phyloP scores from a whole-genome alignment of 306 rosid genomes.

The Leucaena leucocephala region DNA sequence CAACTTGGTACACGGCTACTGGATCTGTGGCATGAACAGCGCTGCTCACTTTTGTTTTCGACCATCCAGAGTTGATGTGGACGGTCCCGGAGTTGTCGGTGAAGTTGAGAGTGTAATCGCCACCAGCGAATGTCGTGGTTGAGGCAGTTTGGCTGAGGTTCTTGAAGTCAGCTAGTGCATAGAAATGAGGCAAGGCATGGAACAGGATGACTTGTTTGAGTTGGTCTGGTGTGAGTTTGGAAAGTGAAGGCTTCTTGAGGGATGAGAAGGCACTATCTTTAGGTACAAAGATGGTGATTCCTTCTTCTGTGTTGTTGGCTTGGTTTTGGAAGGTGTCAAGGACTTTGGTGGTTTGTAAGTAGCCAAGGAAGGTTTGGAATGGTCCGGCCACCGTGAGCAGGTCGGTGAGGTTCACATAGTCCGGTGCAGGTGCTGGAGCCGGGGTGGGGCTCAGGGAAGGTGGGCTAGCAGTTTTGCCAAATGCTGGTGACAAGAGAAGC shows the following conservation, averaged over 20 bases:
- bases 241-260: conserved; percentile 60
- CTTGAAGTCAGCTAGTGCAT: conserved; percentile 73
- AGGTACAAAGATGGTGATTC: conserved; percentile 88
- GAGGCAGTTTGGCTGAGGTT: conserved; percentile 63
- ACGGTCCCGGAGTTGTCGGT: conserved; percentile 74
- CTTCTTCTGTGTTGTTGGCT: conserved; percentile 91
- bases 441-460: conserved; percentile 70
- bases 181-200: conserved; percentile 90
- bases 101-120: conserved; percentile 71
- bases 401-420: conserved; percentile 70
- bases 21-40: conserved; percentile 87
- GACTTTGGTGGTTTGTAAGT: conserved; percentile 83
- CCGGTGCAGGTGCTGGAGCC: conserved; percentile 86
- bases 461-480: conserved; percentile 65
- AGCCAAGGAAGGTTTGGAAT: conserved; percentile 74
- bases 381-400: conserved; percentile 88
- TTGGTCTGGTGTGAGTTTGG: conserved; percentile 70
- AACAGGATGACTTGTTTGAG: conserved; percentile 72
- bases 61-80: conserved; percentile 74
- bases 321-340: conserved; percentile 88
- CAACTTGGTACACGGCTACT: conserved; percentile 80
- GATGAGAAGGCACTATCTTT: conserved; percentile 68
- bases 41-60: conserved; percentile 75
- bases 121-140: conserved; percentile 81
- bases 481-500: conserved; percentile 59